Evolutionary conservation across 345 rosid genomes (phyloP).

Genomic region (Nasturtium officinale): DNA sequence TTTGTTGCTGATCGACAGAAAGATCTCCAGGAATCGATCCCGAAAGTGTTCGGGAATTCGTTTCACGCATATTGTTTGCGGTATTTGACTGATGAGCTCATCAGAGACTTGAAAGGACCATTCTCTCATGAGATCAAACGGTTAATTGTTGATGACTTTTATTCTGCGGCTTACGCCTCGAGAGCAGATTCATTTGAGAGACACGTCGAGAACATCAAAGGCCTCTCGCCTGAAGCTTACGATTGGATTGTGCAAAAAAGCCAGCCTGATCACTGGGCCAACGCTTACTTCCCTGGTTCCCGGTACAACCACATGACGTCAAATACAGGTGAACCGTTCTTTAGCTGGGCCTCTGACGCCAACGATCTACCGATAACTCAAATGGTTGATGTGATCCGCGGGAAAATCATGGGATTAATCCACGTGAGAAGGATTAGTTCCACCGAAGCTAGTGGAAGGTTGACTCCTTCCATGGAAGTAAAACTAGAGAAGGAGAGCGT

Average conservation of each 20-base stretch:
- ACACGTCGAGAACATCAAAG: constrained; percentile 68
- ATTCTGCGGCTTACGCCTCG: constrained; percentile 70
- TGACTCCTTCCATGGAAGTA: constrained; percentile 80
- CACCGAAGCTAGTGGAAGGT: constrained; percentile 60
- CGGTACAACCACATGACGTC: constrained; percentile 85
- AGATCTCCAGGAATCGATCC: constrained; percentile 70
- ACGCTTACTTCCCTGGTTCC: constrained; percentile 77
- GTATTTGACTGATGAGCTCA: constrained; percentile 70
- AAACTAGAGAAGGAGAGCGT: constrained; percentile 68
- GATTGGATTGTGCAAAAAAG: constrained; percentile 74
- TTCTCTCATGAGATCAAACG: constrained; percentile 90
- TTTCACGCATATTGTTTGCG: constrained; percentile 76
- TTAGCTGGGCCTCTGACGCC: constrained; percentile 80
- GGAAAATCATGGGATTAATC: constrained; percentile 74
- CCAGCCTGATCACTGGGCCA: constrained; percentile 92
- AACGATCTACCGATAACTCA: constrained; percentile 90
- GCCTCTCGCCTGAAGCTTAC: constrained; percentile 78
- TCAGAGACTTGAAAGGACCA: constrained; percentile 79
- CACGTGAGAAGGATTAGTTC: constrained; percentile 55
- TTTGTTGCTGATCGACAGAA: constrained; percentile 84
- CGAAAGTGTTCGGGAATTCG: constrained; percentile 63
- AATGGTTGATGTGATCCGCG: constrained; percentile 79
- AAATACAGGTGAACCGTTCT: constrained; percentile 79
- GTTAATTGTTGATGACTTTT: constrained; percentile 74
- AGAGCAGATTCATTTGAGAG: constrained; percentile 66